Conservation (phyloP, 805 yeast species). For the Pichia pseudocactophila region DNA sequence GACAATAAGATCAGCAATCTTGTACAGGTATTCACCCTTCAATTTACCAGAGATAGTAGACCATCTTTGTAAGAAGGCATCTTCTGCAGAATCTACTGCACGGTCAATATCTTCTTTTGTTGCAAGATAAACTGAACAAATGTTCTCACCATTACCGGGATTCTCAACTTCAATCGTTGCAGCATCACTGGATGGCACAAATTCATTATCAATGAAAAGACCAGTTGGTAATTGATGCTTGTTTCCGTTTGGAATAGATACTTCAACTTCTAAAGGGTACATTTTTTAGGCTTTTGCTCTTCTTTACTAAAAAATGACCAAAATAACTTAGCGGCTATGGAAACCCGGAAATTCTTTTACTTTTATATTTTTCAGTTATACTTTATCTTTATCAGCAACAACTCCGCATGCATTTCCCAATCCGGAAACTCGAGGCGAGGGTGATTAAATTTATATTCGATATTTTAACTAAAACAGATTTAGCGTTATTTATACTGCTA, state of each 20-base stretch:
- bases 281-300: neutral
- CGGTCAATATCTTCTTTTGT: constrained; percentile 41
- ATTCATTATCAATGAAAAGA: constrained; percentile 80
- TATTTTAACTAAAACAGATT: too few species aligned
- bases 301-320: too few species aligned
- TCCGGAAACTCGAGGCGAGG: neutral
- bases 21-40: constrained; percentile 37
- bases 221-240: constrained; percentile 68
- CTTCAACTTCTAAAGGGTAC: constrained; percentile 13
- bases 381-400: neutral
- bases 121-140: constrained; percentile 44
- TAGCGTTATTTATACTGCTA: neutral
- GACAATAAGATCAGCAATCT: constrained; percentile 42
- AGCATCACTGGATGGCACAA: constrained; percentile 41
- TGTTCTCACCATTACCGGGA: constrained; percentile 47
- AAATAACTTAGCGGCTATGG: too few species aligned
- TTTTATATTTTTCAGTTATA: too few species aligned
- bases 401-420: neutral
- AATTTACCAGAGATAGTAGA: constrained; percentile 35
- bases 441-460: too few species aligned
- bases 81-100: constrained; percentile 45
- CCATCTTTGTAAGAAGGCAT: constrained; percentile 43
- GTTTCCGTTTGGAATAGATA: constrained; percentile 42
- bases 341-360: too few species aligned
- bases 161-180: constrained; percentile 50